A percentile compares a stretch with the other conserved stretches of the same genome.
These are phyloP conservation scores for Mariannaea sp. DNA, from an alignment of 2,329 filamentous ascomycete species.

Conservation along the genomic window DNA sequence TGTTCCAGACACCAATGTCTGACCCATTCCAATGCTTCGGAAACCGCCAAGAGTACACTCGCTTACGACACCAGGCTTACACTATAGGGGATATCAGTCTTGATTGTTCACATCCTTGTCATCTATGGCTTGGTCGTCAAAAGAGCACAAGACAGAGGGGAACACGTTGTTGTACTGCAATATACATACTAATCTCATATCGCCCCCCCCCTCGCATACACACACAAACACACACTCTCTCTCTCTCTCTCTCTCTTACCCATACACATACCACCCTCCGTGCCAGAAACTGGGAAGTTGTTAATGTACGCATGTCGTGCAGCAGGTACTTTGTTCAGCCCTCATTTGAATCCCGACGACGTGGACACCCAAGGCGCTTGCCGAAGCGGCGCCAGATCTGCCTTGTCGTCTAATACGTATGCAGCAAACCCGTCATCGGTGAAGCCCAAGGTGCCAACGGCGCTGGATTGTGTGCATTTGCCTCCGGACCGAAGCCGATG, in stretches of 20 bases:
- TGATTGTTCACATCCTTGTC: constrained; percentile 23
- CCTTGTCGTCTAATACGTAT: constrained; percentile 27
- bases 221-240: constrained; percentile 12
- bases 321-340: constrained; percentile 33
- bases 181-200: neutral
- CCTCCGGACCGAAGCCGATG: constrained; percentile 11
- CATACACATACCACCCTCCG: no score
- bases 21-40: constrained; percentile 22
- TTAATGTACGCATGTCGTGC: constrained; percentile 40
- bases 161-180: neutral
- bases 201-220: constrained; percentile 11
- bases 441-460: constrained; percentile 32
- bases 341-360: constrained; percentile 37
- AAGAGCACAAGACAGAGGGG: constrained; percentile 13
- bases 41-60: constrained; percentile 11
- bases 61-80: constrained; percentile 18
- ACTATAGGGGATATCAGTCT: constrained; percentile 25
- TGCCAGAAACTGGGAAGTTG: constrained; percentile 22
- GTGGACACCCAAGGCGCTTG: constrained; percentile 34
- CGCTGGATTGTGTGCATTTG: constrained; percentile 7
- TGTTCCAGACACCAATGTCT: constrained; percentile 6
- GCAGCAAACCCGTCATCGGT: constrained; percentile 34
- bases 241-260: no score
- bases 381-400: constrained; percentile 33
- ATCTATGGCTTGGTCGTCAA: constrained; percentile 29